phyloP scores from a whole-genome alignment of 2,329 filamentous ascomycete genomes.

The Ilyonectria mors-panacis region DNA sequence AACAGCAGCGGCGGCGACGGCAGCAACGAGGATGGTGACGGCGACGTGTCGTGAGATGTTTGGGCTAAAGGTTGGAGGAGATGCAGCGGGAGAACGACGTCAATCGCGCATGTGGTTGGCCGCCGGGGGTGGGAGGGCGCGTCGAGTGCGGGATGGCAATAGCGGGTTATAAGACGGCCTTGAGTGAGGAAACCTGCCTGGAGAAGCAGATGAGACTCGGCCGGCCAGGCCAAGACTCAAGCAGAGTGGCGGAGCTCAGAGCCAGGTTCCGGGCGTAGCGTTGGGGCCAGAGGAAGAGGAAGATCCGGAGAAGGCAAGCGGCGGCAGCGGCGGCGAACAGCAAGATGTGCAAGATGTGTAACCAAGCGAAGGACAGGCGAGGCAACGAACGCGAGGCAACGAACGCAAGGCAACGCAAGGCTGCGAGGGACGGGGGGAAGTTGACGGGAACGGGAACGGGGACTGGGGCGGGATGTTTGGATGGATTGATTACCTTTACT shows the following conservation, averaged over 20 bases:
- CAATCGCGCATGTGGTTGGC: constrained; percentile 67
- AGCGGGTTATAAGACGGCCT: constrained; percentile 44
- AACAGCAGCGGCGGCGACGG: constrained; percentile 42
- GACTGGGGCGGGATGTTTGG: constrained; percentile 28
- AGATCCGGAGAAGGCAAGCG: constrained; percentile 20
- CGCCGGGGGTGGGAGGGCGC: constrained; percentile 51
- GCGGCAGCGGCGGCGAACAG: constrained; percentile 31
- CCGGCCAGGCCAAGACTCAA: constrained; percentile 39
- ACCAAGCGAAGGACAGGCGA: constrained; percentile 23
- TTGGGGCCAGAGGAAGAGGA: constrained; percentile 27
- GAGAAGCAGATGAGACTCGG: constrained; percentile 40
- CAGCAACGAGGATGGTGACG: constrained; percentile 57
- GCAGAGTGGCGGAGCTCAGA: constrained; percentile 23
- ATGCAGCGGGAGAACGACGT: constrained; percentile 60
- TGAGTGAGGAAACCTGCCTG: constrained; percentile 40
- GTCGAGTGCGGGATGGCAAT: constrained; percentile 44
- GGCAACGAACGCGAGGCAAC: constrained; percentile 28
- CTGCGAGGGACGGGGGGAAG: constrained; percentile 22
- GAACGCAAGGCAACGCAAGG: constrained; percentile 30
- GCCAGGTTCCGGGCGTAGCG: constrained; percentile 10
- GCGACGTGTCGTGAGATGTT: constrained; percentile 75
- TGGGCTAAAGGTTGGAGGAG: constrained; percentile 63
- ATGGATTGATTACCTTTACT: constrained; percentile 43
- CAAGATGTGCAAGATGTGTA: constrained; percentile 17
- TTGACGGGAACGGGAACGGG: constrained; percentile 25